Percentiles rank a stretch among this genome's conserved stretches.
Conservation (phyloP, 2,329 filamentous ascomycete genomes). For the Fusarium domesticum region DNA sequence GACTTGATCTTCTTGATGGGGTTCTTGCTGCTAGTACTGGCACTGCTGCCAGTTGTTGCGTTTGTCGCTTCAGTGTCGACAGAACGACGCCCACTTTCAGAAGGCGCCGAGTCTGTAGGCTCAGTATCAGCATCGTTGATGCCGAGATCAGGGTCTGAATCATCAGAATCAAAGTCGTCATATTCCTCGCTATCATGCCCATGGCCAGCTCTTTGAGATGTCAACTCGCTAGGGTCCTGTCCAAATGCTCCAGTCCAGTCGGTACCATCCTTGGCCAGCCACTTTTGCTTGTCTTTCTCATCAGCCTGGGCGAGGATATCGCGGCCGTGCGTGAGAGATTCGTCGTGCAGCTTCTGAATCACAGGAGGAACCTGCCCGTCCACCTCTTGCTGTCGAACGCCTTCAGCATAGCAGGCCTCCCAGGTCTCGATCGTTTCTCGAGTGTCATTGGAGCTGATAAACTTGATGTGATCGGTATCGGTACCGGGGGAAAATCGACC, state of each 20-base stretch:
- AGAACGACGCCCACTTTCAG: conserved; percentile 35
- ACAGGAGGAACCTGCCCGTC: conserved; percentile 68
- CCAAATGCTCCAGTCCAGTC: conserved; percentile 90
- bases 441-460: conserved; percentile 81
- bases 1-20: conserved; percentile 59
- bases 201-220: conserved; percentile 35
- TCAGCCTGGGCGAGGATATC: conserved; percentile 74
- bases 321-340: conserved; percentile 73
- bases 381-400: conserved; percentile 71
- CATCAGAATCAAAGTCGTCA: conserved; percentile 39
- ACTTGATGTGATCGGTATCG: conserved; percentile 78
- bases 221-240: conserved; percentile 60
- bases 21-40: conserved; percentile 44
- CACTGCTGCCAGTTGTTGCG: conserved; percentile 28
- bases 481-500: conserved; percentile 87
- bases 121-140: conserved; percentile 53
- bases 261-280: conserved; percentile 74
- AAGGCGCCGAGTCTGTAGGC: conserved; percentile 21
- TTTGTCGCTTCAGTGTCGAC: conserved; percentile 40
- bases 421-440: conserved; percentile 93
- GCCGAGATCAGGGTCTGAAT: conserved; percentile 52
- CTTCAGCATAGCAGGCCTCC: conserved; percentile 88
- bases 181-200: conserved; percentile 37
- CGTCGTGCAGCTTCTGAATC: conserved; percentile 74
- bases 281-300: conserved; percentile 70